Percentiles rank a stretch among this genome's conserved stretches.
These are phyloP conservation scores for Backusella australiensis DNA, from an alignment of 192 early-diverging fungal genomes.

Conservation along the genomic window DNA sequence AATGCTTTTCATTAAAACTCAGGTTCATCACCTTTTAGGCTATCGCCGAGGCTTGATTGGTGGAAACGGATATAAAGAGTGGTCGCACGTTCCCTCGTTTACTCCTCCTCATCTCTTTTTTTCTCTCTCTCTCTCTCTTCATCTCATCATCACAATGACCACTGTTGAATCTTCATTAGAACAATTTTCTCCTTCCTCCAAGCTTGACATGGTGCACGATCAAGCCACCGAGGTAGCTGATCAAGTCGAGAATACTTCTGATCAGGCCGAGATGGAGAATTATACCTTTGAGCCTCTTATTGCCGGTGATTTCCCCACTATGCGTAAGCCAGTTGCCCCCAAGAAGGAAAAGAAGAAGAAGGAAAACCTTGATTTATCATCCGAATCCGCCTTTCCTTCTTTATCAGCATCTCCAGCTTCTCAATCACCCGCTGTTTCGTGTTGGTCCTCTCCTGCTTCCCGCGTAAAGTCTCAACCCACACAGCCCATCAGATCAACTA, in stretches of 20 bases:
- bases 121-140: background rate
- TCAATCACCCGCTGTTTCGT: constrained; percentile 26
- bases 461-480: constrained; percentile 27
- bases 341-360: constrained; percentile 13
- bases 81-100: background rate
- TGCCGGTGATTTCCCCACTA: constrained; percentile 26
- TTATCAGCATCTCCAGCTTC: constrained; percentile 49
- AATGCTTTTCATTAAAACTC: background rate
- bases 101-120: background rate
- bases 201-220: constrained; percentile 30
- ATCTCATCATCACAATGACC: background rate
- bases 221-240: constrained; percentile 15
- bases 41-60: background rate
- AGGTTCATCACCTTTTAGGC: background rate
- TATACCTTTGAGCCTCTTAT: constrained; percentile 21
- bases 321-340: constrained; percentile 9
- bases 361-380: constrained; percentile 47
- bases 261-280: constrained; percentile 16
- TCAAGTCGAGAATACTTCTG: constrained; percentile 2
- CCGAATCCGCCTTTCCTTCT: constrained; percentile 75
- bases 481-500: constrained; percentile 1
- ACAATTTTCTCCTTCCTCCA: constrained; percentile 28
- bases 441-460: constrained; percentile 45
- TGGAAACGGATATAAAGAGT: background rate
- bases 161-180: constrained; percentile 3